A percentile compares a stretch with the other conserved stretches of the same genome.
Evolutionary conservation across 2,329 filamentous ascomycete genomes (phyloP).

Genomic region (Helicocarpus griseus): DNA sequence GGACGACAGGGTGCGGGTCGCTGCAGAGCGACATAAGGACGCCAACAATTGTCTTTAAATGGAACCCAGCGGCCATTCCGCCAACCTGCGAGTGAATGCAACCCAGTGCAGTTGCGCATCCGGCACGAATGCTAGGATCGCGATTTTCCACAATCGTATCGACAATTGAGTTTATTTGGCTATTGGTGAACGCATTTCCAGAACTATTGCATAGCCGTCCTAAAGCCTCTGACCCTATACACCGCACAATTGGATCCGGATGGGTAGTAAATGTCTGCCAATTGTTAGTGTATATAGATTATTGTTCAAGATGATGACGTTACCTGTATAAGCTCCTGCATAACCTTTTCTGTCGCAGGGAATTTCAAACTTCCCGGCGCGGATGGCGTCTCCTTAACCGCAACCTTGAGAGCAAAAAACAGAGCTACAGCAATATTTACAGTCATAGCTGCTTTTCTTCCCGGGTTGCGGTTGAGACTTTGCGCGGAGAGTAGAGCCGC

Average conservation of each 20-base stretch:
- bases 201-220: conserved; percentile 76
- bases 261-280: conserved; percentile 62
- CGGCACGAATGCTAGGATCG: conserved; percentile 85
- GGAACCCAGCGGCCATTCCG: conserved; percentile 92
- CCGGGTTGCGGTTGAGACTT: conserved; percentile 71
- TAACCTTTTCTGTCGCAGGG: conserved; percentile 62
- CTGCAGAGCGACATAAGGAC: conserved; percentile 97
- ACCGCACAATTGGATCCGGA: conserved; percentile 75
- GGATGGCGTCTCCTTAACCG: conserved; percentile 68
- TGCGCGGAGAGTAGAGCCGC: conserved; percentile 77
- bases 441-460: conserved; percentile 79
- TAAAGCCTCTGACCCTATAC: conserved; percentile 72
- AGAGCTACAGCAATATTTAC: conserved; percentile 83
- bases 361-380: conserved; percentile 64
- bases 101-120: conserved; percentile 86
- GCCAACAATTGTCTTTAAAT: conserved; percentile 93
- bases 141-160: conserved; percentile 91
- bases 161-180: conserved; percentile 81
- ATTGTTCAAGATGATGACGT: conserved; percentile 25
- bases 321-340: conserved; percentile 65
- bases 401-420: conserved; percentile 69
- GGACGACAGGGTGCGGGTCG: conserved; percentile 87
- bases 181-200: conserved; percentile 79
- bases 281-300: conserved; percentile 17
- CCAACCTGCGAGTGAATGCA: conserved; percentile 92